Evolutionary conservation across 805 yeast species (phyloP).

Genomic region (Pichia paraexigua): DNA sequence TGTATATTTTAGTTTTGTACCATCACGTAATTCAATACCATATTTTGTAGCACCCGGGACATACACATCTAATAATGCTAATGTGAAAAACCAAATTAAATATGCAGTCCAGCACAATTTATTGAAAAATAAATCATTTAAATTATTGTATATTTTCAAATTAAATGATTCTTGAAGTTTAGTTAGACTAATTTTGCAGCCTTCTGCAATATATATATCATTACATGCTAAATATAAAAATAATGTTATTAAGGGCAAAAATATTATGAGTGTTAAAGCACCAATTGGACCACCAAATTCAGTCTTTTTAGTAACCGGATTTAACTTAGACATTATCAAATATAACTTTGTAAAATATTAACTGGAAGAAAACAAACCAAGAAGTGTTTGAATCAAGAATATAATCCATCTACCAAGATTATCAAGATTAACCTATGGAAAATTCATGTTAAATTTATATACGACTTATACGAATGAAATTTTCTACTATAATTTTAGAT

Average conservation of each 20-base stretch:
- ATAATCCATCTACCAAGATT: too few species aligned
- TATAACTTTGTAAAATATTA: too few species aligned
- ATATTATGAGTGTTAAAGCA: conserved; percentile 53
- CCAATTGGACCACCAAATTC: conserved; percentile 83
- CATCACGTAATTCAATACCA: conserved; percentile 75
- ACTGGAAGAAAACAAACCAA: too few species aligned
- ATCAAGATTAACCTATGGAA: too few species aligned
- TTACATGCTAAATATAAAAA: conserved; percentile 56
- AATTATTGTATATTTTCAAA: conserved; percentile 14
- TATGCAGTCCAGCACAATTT: conserved; percentile 54
- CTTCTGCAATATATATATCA: conserved; percentile 45
- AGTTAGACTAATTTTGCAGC: conserved; percentile 36
- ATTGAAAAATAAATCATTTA: conserved; percentile 33
- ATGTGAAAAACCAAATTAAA: conserved; percentile 59
- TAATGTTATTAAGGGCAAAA: conserved; percentile 58
- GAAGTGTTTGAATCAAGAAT: too few species aligned
- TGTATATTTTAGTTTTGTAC: conserved; percentile 59
- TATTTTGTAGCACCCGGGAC: conserved; percentile 67
- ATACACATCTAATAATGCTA: conserved; percentile 55
- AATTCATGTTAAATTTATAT: too few species aligned
- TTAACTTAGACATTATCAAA: conserved; percentile 30
- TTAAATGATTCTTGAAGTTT: conserved; percentile 23
- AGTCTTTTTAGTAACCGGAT: conserved; percentile 61
- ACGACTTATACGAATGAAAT: not conserved
- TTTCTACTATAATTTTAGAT: too few species aligned